A percentile compares a stretch with the other conserved stretches of the same genome.
Evolutionary conservation across 2,329 filamentous ascomycete genomes (phyloP).

Genomic region (Aspergillus amoenus): DNA sequence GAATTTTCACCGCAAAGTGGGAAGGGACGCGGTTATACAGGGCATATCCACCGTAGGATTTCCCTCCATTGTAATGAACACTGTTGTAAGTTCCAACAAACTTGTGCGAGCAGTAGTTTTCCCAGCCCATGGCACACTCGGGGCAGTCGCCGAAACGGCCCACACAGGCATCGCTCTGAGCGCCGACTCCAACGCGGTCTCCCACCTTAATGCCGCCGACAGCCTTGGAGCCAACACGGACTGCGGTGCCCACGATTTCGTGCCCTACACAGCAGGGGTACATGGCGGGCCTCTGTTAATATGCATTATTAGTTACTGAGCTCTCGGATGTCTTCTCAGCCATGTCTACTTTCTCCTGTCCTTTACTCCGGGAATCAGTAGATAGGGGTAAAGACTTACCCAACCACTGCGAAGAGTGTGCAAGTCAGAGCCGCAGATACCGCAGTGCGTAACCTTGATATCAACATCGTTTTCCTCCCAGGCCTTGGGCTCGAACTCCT

Average conservation of each 20-base stretch:
- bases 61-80: conserved; percentile 51
- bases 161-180: conserved; percentile 58
- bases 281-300: conserved; percentile 25
- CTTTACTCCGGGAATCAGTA: background rate
- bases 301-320: background rate
- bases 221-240: conserved; percentile 54
- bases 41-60: conserved; percentile 67
- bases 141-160: conserved; percentile 49
- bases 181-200: conserved; percentile 55
- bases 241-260: conserved; percentile 62
- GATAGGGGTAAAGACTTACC: conserved; percentile 23
- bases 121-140: conserved; percentile 49
- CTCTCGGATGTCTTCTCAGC: background rate
- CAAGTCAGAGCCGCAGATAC: conserved; percentile 64
- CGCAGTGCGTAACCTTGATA: conserved; percentile 63
- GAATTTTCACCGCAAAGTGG: conserved; percentile 63
- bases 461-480: conserved; percentile 67
- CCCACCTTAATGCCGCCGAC: conserved; percentile 31
- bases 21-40: conserved; percentile 55
- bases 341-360: background rate
- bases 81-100: conserved; percentile 35
- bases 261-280: conserved; percentile 60
- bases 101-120: conserved; percentile 36
- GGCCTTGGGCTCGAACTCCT: conserved; percentile 61
- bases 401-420: conserved; percentile 56